Evolutionary conservation across 164 flowering plant species (phyloP).

Genomic region (Berberis vulgaris): DNA sequence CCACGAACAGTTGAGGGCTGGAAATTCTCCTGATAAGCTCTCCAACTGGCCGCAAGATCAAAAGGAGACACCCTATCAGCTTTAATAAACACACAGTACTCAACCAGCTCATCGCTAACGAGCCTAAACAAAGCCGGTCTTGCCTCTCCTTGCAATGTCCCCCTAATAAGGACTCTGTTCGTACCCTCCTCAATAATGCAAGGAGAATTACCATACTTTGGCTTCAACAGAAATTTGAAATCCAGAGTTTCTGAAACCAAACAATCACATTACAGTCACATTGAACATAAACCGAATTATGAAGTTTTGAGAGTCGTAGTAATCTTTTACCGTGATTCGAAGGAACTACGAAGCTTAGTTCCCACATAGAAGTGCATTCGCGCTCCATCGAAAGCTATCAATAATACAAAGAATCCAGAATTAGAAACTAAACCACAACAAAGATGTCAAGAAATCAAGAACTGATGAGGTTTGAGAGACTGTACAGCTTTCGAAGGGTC

Average conservation of each 20-base stretch:
- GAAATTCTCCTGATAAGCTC: slow-evolving; percentile 82
- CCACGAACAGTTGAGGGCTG: slow-evolving; percentile 93
- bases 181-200: slow-evolving; percentile 86
- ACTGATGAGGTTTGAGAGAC: not conserved
- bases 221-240: slow-evolving; percentile 93
- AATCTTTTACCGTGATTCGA: slow-evolving; percentile 68
- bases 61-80: slow-evolving; percentile 93
- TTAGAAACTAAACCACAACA: not conserved
- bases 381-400: slow-evolving; percentile 75
- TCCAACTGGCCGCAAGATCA: slow-evolving; percentile 98
- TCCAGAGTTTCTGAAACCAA: slow-evolving; percentile 60
- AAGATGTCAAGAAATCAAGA: not conserved
- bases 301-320: not conserved
- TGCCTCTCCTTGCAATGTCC: slow-evolving; percentile 72
- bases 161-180: slow-evolving; percentile 53
- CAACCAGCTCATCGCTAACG: slow-evolving; percentile 50
- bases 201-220: slow-evolving; percentile 44
- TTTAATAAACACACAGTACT: slow-evolving; percentile 62
- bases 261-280: slow-evolving; percentile 1
- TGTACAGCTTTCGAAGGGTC: slow-evolving; percentile 83
- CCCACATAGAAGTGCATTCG: slow-evolving; percentile 93
- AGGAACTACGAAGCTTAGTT: slow-evolving; percentile 85
- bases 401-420: not conserved
- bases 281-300: not conserved
- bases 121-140: slow-evolving; percentile 60